Conservation (phyloP, 352 stramenopile genomes). For the Pythium brachiatum region DNA sequence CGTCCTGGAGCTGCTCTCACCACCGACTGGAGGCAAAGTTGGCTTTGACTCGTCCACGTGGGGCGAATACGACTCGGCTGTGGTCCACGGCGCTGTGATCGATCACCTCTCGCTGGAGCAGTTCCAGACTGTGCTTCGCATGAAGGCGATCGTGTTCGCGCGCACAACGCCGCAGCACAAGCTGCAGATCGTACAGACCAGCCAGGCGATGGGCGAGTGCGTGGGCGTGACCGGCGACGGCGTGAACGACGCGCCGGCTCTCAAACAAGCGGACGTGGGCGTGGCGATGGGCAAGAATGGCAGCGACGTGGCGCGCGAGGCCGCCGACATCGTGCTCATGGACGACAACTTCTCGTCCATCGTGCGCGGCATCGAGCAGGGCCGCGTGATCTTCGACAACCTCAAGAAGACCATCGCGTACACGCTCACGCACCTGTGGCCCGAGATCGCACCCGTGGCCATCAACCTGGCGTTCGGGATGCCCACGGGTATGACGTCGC, state of each 20-base stretch:
- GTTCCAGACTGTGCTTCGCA: conserved; percentile 30
- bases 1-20: conserved; percentile 37
- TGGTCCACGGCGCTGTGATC: conserved; percentile 55
- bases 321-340: conserved; percentile 93
- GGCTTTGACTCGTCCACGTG: neutral
- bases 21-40: conserved; percentile 6
- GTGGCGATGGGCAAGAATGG: conserved; percentile 96
- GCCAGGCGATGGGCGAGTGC: conserved; percentile 34
- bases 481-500: conserved; percentile 73
- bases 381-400: conserved; percentile 79
- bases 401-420: conserved; percentile 93
- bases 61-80: conserved; percentile 37
- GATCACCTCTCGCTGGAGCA: conserved; percentile 32
- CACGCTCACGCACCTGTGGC: conserved; percentile 86
- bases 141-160: conserved; percentile 91
- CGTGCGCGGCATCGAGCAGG: conserved; percentile 67
- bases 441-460: conserved; percentile 66
- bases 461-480: conserved; percentile 80
- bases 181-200: conserved; percentile 64
- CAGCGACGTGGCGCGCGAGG: conserved; percentile 92
- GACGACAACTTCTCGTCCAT: conserved; percentile 97
- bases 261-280: conserved; percentile 91
- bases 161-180: conserved; percentile 91
- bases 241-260: conserved; percentile 56
- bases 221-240: conserved; percentile 82